phyloP scores from a whole-genome alignment of 345 rosid species.

The Ailanthus altissimus region DNA sequence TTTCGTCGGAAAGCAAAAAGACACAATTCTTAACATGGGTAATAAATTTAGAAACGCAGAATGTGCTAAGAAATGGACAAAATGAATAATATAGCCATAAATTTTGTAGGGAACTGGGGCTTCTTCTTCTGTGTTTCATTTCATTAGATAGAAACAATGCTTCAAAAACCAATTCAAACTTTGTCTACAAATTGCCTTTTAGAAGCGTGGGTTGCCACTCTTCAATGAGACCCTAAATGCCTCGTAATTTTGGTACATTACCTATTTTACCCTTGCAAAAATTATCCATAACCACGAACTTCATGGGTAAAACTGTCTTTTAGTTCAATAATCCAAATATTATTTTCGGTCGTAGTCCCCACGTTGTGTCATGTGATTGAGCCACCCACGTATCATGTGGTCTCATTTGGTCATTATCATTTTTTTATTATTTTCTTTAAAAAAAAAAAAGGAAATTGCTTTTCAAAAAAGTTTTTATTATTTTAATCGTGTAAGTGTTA shows the following conservation, averaged over 20 bases:
- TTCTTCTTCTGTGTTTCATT: neutral
- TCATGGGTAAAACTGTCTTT: neutral
- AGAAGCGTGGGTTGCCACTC: conserved; percentile 35
- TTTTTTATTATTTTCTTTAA: neutral
- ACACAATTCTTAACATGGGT: neutral
- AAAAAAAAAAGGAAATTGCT: neutral
- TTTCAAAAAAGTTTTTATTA: neutral
- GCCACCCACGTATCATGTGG: conserved; percentile 43
- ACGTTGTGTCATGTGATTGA: conserved; percentile 28
- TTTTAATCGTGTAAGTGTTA: neutral
- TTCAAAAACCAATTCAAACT: conserved; percentile 1
- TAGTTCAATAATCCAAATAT: no score
- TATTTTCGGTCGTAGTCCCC: conserved; percentile 18
- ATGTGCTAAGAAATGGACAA: neutral
- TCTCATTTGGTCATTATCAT: neutral
- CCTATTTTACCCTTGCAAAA: conserved; percentile 1
- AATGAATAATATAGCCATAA: conserved; percentile 5
- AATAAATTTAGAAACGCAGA: neutral
- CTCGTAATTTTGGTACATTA: neutral
- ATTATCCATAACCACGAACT: neutral
- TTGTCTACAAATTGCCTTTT: neutral
- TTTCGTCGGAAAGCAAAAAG: neutral
- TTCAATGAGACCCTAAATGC: neutral
- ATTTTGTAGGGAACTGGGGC: conserved; percentile 18
- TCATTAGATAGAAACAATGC: conserved; percentile 18